phyloP scores from a whole-genome alignment of 495 filamentous ascomycete species.

The Achaetomiella virescens region DNA sequence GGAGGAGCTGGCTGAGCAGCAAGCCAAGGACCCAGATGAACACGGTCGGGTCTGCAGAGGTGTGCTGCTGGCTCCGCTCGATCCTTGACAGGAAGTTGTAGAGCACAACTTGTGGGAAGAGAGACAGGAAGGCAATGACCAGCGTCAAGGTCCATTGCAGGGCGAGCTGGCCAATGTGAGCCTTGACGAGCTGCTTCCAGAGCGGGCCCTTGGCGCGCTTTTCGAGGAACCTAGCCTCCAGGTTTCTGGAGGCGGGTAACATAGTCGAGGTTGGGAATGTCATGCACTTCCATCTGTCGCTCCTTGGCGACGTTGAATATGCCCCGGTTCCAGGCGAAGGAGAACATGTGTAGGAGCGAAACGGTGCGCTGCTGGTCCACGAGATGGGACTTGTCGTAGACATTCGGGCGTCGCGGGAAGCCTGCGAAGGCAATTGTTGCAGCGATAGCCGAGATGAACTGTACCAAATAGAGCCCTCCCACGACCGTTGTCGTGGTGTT shows the following conservation, averaged over 20 bases:
- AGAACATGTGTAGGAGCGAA: constrained; percentile 47
- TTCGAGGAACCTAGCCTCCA: constrained; percentile 39
- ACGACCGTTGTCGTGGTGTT: not conserved
- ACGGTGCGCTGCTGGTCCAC: constrained; percentile 56
- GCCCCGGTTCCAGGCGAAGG: constrained; percentile 50
- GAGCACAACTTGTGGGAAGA: constrained; percentile 57
- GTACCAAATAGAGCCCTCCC: constrained; percentile 16
- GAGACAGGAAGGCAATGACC: constrained; percentile 44
- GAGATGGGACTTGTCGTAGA: constrained; percentile 41
- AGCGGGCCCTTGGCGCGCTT: constrained; percentile 38
- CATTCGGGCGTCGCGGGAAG: constrained; percentile 55
- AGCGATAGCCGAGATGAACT: constrained; percentile 21
- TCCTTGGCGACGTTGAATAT: constrained; percentile 44
- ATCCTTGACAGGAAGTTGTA: constrained; percentile 52
- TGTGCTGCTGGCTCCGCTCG: constrained; percentile 39
- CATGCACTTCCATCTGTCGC: constrained; percentile 46
- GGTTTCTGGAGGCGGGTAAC: constrained; percentile 34
- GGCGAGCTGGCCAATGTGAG: constrained; percentile 39
- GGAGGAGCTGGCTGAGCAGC: constrained; percentile 44
- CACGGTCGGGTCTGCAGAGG: constrained; percentile 26
- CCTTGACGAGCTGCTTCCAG: constrained; percentile 49
- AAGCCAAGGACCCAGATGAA: constrained; percentile 56
- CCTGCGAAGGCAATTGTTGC: constrained; percentile 22
- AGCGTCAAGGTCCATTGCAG: constrained; percentile 46
- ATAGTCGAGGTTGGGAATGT: constrained; percentile 48